Evolutionary conservation across 2,329 filamentous ascomycete species (phyloP).

Genomic region (Penicillium fuscoglaucum): DNA sequence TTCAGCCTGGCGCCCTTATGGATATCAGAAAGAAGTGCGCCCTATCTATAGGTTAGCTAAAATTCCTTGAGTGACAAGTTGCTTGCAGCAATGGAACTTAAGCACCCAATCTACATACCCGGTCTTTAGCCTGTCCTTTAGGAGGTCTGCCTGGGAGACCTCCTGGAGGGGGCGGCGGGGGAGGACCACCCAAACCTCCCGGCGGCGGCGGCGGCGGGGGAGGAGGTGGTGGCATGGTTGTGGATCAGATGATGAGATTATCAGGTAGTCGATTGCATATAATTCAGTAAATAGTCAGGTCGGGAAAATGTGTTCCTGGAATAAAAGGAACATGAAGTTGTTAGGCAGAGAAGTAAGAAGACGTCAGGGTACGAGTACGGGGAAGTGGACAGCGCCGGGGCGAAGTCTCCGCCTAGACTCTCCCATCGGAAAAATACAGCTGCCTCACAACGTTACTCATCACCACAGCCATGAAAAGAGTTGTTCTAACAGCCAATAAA

Average conservation of each 20-base stretch:
- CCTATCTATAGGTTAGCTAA: slow-evolving; percentile 54
- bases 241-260: slow-evolving; percentile 10
- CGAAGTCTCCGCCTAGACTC: slow-evolving; percentile 34
- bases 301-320: slow-evolving; percentile 14
- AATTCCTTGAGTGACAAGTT: background rate
- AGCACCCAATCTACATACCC: slow-evolving; percentile 56
- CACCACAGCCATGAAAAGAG: slow-evolving; percentile 36
- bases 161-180: slow-evolving; percentile 60
- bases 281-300: slow-evolving; percentile 13
- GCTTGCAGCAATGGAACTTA: background rate
- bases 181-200: slow-evolving; percentile 58
- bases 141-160: slow-evolving; percentile 59
- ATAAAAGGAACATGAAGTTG: slow-evolving; percentile 17
- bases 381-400: slow-evolving; percentile 25
- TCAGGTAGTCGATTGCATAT: slow-evolving; percentile 7
- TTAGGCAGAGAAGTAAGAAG: slow-evolving; percentile 28
- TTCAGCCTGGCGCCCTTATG: slow-evolving; percentile 75
- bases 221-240: slow-evolving; percentile 52
- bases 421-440: slow-evolving; percentile 20
- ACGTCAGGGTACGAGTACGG: slow-evolving; percentile 26
- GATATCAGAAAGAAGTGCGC: slow-evolving; percentile 85
- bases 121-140: slow-evolving; percentile 54
- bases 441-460: slow-evolving; percentile 11
- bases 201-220: slow-evolving; percentile 68
- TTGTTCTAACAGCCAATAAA: slow-evolving; percentile 33